A percentile compares a stretch with the other conserved stretches of the same genome.
phyloP scores from a whole-genome alignment of 306 rosid genomes.

The Phaseolus lunatus region DNA sequence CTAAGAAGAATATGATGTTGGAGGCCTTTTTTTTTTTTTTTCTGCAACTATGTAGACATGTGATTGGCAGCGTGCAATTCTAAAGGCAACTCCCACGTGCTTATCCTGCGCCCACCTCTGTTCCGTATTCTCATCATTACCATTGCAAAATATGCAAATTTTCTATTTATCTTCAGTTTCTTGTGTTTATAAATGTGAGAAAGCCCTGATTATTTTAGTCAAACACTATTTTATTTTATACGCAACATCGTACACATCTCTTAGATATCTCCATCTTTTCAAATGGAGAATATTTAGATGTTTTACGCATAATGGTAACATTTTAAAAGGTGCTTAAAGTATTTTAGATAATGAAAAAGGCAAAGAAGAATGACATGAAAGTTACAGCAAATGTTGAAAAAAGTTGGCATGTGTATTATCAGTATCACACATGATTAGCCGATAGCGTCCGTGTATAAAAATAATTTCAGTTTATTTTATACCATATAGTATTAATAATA shows the following conservation, averaged over 20 bases:
- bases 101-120: conserved; percentile 79
- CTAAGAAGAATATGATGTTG: conserved; percentile 45
- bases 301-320: background rate
- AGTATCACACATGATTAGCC: conserved; percentile 11
- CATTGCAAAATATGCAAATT: conserved; percentile 43
- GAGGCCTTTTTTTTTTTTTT: conserved; percentile 28
- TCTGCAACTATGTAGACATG: conserved; percentile 46
- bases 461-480: background rate
- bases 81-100: conserved; percentile 89
- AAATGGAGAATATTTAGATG: conserved; percentile 39
- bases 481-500: background rate
- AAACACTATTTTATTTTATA: conserved; percentile 64
- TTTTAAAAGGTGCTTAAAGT: conserved; percentile 27
- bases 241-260: conserved; percentile 49
- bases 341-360: background rate
- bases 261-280: conserved; percentile 3
- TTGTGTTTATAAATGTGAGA: conserved; percentile 28
- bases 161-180: background rate
- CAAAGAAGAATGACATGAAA: conserved; percentile 10
- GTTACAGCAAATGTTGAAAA: conserved; percentile 20
- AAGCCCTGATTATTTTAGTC: conserved; percentile 59
- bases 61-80: conserved; percentile 78
- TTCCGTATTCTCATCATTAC: conserved; percentile 72
- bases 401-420: conserved; percentile 4
- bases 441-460: background rate